These are phyloP conservation scores for Paecilomyces sp. DNA, from an alignment of 2,329 filamentous ascomycete genomes.

Conservation along the genomic window DNA sequence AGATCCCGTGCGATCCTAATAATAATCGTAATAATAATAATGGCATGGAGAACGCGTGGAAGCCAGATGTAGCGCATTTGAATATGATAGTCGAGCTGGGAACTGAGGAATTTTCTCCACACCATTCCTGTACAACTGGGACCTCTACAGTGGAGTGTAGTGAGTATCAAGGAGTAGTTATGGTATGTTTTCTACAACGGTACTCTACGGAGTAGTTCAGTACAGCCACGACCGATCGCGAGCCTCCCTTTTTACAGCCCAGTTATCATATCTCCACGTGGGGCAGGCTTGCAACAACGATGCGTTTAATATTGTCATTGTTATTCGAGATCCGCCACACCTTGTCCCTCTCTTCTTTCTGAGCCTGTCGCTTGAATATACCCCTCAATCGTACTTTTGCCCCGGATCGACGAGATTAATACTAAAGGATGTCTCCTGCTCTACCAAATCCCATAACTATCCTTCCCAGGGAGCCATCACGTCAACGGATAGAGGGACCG, in stretches of 20 bases:
- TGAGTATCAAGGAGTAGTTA: neutral
- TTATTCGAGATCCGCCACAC: neutral
- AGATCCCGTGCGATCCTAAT: neutral
- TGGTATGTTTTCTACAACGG: neutral
- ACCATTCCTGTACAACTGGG: neutral
- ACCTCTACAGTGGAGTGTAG: neutral
- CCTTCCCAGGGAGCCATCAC: neutral
- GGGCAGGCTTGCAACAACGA: neutral
- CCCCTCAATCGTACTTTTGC: neutral
- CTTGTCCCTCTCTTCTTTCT: neutral
- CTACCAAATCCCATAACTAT: too few species aligned
- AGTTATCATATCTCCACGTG: neutral
- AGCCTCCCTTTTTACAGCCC: neutral
- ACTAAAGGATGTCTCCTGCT: too few species aligned
- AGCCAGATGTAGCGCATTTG: neutral
- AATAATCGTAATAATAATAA: neutral
- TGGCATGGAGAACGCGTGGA: neutral
- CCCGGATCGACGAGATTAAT: neutral
- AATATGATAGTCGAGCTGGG: neutral
- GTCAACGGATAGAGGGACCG: neutral
- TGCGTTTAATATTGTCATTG: neutral
- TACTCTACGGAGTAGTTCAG: neutral
- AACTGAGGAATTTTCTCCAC: neutral
- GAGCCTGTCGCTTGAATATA: neutral
- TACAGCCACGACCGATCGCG: neutral